A percentile compares a stretch with the other conserved stretches of the same genome.
phyloP scores from a whole-genome alignment of 306 rosid genomes.

The Macrotyloma uniflorum region DNA sequence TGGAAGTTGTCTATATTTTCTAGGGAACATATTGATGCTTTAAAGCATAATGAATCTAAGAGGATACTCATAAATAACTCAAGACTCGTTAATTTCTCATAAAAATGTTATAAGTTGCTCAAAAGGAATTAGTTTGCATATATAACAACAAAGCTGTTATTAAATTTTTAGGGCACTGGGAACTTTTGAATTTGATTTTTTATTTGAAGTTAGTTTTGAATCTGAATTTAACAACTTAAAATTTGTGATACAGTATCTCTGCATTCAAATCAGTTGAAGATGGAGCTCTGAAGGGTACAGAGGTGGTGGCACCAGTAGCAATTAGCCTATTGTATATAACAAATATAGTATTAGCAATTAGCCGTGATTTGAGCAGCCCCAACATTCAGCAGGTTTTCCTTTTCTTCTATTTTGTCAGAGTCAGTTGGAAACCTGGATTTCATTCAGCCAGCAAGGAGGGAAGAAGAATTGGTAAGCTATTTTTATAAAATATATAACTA shows the following conservation, averaged over 20 bases:
- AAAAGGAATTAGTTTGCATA: neutral
- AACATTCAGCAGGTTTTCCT: conserved; percentile 51
- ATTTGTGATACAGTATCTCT: conserved; percentile 63
- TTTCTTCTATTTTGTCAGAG: conserved; percentile 58
- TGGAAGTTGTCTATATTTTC: neutral
- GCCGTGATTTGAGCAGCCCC: conserved; percentile 57
- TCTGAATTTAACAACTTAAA: conserved; percentile 26
- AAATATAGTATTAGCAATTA: conserved; percentile 67
- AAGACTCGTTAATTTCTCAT: neutral
- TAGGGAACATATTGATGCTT: neutral
- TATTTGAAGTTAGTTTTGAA: conserved; percentile 6
- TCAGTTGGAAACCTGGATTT: conserved; percentile 51
- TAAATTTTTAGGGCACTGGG: neutral
- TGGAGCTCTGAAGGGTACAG: conserved; percentile 70
- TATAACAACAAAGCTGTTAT: neutral
- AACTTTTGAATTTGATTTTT: neutral
- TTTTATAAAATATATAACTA: conserved; percentile 46
- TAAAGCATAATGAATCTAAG: conserved; percentile 4
- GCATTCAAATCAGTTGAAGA: conserved; percentile 88
- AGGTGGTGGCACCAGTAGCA: conserved; percentile 48
- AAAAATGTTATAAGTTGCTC: neutral
- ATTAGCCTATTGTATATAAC: conserved; percentile 74
- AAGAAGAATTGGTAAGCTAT: conserved; percentile 52
- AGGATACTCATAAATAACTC: conserved; percentile 10
- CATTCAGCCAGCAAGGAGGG: conserved; percentile 65